Conservation (phyloP, 371 early-diverging fungal genomes). For the Saksenaea vasiformis region DNA sequence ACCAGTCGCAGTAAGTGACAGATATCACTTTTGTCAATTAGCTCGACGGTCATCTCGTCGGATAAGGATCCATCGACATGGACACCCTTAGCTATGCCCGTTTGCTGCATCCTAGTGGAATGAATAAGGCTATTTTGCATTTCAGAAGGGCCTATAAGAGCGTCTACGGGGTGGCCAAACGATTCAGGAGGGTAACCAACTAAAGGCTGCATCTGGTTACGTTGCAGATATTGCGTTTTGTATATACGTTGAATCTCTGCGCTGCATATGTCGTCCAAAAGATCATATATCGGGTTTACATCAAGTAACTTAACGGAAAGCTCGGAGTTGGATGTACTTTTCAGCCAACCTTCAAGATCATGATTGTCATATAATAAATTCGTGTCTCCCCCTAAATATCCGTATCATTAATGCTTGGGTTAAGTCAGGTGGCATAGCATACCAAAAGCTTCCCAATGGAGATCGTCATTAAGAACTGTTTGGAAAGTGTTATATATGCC, state of each 20-base stretch:
- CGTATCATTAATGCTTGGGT: neutral
- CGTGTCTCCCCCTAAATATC: neutral
- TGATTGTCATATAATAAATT: neutral
- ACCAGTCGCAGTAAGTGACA: neutral
- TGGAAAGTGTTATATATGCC: neutral
- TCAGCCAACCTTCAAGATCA: neutral
- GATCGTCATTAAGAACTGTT: neutral
- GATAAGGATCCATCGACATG: neutral
- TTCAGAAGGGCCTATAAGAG: neutral
- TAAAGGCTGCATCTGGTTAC: neutral
- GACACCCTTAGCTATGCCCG: neutral
- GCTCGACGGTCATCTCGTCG: neutral
- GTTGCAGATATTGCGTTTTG: neutral
- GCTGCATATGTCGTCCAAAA: neutral
- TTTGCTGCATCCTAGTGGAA: neutral
- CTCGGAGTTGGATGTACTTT: neutral
- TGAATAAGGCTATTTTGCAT: too few species aligned
- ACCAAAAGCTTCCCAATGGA: neutral
- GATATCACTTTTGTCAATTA: neutral
- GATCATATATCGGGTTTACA: neutral
- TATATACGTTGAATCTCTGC: neutral
- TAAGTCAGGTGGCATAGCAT: neutral
- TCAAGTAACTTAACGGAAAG: neutral
- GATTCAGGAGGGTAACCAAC: neutral
- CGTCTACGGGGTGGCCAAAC: neutral